phyloP scores from a whole-genome alignment of 306 rosid genomes.

The Vigna unguiculata region DNA sequence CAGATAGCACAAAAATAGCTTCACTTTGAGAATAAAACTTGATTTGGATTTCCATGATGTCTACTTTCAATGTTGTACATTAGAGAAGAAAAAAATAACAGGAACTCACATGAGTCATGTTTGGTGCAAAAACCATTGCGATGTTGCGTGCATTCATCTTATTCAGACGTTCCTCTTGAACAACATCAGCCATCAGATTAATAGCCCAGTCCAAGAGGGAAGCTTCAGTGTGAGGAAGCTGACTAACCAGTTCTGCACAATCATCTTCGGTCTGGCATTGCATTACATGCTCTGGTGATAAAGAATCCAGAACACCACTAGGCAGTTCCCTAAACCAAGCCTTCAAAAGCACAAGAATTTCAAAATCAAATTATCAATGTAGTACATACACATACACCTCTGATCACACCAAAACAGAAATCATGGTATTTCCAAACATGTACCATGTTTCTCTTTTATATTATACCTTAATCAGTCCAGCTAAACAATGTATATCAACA shows the following conservation, averaged over 20 bases:
- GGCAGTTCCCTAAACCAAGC: slow-evolving; percentile 98
- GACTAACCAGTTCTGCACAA: slow-evolving; percentile 66
- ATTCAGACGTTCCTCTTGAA: slow-evolving; percentile 72
- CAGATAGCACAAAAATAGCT: background rate
- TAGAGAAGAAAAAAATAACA: background rate
- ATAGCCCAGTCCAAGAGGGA: slow-evolving; percentile 90
- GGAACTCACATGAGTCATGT: slow-evolving; percentile 87
- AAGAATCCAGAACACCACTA: slow-evolving; percentile 70
- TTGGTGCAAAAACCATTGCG: slow-evolving; percentile 98
- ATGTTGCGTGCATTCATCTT: slow-evolving; percentile 90
- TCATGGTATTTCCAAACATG: slow-evolving; percentile 1
- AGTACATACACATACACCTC: background rate
- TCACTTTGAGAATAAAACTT: background rate
- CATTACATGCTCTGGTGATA: slow-evolving; percentile 80
- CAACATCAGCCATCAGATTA: slow-evolving; percentile 96
- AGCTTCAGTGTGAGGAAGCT: slow-evolving; percentile 74
- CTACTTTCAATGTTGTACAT: slow-evolving; percentile 1
- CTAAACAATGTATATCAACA: slow-evolving; percentile 84
- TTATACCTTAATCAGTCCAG: slow-evolving; percentile 86
- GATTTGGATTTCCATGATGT: background rate
- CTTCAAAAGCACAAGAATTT: slow-evolving; percentile 54
- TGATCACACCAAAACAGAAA: background rate
- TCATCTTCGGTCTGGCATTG: slow-evolving; percentile 81
- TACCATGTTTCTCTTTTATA: slow-evolving; percentile 16
- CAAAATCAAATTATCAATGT: slow-evolving; percentile 35